Conservation (phyloP, 352 stramenopile genomes). For the Phytophthora macrochlamydospora region DNA sequence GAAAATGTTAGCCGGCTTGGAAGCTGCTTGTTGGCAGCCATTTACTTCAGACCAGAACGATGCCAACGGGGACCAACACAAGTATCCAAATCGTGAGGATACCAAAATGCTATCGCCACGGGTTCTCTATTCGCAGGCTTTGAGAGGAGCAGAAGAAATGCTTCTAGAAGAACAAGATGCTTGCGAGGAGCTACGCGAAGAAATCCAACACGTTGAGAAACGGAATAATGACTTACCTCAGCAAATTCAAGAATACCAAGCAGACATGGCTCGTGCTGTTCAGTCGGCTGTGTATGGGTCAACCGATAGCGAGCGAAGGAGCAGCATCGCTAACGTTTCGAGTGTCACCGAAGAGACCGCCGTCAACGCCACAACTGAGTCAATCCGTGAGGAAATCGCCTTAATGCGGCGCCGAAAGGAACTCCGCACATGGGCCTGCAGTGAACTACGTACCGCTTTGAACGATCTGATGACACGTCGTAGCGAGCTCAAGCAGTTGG, state of each 20-base stretch:
- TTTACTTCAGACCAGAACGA: constrained; percentile 1
- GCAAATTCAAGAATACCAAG: constrained; percentile 33
- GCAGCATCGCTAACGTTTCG: neutral
- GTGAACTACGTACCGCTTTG: constrained; percentile 50
- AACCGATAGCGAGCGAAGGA: neutral
- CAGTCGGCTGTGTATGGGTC: constrained; percentile 14
- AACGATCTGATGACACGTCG: constrained; percentile 59
- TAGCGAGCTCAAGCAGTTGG: constrained; percentile 70
- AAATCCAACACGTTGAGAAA: constrained; percentile 25
- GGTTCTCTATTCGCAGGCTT: constrained; percentile 41
- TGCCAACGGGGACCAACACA: neutral
- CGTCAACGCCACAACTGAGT: constrained; percentile 16
- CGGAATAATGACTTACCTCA: constrained; percentile 42
- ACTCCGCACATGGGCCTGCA: constrained; percentile 61
- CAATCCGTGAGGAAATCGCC: constrained; percentile 44
- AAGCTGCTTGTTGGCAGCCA: constrained; percentile 44
- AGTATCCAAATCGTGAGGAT: neutral
- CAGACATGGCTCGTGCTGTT: constrained; percentile 22
- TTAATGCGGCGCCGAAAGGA: constrained; percentile 50
- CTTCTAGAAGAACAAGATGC: constrained; percentile 27
- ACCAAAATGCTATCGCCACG: constrained; percentile 4
- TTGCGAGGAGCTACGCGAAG: constrained; percentile 18
- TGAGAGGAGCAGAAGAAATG: constrained; percentile 33
- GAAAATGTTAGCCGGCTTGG: constrained; percentile 32
- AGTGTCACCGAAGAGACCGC: constrained; percentile 1